Evolutionary conservation across 2,329 filamentous ascomycete genomes (phyloP).

Genomic region (Aciculosporium take): DNA sequence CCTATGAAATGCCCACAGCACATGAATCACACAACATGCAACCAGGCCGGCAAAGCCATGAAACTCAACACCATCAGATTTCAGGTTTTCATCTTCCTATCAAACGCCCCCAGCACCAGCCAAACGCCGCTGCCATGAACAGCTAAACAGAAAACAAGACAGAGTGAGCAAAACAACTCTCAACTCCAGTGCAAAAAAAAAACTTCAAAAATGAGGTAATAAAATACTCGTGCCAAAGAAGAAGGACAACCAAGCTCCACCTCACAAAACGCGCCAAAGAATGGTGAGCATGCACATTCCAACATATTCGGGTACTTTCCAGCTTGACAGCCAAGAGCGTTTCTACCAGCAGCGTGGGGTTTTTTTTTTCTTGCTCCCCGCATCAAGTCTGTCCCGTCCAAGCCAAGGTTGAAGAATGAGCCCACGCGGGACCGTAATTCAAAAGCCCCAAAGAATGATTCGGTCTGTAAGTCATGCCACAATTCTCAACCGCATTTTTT

Average conservation of each 20-base stretch:
- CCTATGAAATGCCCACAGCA: neutral
- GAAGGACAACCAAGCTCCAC: neutral
- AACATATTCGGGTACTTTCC: neutral
- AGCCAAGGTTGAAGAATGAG: neutral
- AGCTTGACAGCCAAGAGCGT: neutral
- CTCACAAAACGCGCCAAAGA: neutral
- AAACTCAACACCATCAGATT: conserved; percentile 8
- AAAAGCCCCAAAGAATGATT: neutral
- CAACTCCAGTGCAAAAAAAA: conserved; percentile 2
- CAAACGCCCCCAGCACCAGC: conserved; percentile 17
- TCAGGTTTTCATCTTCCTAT: conserved; percentile 15
- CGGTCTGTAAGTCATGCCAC: neutral
- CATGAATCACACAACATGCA: neutral
- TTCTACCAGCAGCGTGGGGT: neutral
- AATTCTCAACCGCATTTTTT: neutral
- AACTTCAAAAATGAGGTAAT: conserved; percentile 2
- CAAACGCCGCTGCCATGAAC: conserved; percentile 20
- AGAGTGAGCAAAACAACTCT: conserved; percentile 5
- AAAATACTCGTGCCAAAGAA: conserved; percentile 5
- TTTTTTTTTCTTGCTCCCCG: neutral
- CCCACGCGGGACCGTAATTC: neutral
- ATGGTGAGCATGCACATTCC: neutral
- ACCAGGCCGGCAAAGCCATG: neutral
- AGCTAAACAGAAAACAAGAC: conserved; percentile 10
- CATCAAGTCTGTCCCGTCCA: neutral